phyloP scores from a whole-genome alignment of 768 basidiomycete genomes.

The Sarcodon sp. region DNA sequence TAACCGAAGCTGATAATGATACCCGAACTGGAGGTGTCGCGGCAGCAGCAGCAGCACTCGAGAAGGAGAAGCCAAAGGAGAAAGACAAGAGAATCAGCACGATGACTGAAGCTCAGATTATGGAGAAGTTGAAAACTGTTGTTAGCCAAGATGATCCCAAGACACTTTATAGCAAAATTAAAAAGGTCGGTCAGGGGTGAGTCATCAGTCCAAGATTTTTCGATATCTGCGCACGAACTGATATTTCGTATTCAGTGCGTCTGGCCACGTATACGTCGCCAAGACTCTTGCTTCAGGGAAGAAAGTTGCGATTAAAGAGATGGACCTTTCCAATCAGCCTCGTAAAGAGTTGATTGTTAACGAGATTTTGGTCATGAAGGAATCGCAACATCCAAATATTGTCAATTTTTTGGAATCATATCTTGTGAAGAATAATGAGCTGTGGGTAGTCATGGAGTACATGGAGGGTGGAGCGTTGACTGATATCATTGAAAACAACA shows the following conservation, averaged over 20 bases:
- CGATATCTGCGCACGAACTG: neutral
- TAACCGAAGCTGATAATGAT: slow-evolving; percentile 31
- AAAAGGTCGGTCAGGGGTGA: slow-evolving; percentile 97
- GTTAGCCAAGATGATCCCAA: slow-evolving; percentile 85
- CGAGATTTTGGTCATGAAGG: slow-evolving; percentile 98
- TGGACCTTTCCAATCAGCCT: slow-evolving; percentile 91
- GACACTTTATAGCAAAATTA: slow-evolving; percentile 86
- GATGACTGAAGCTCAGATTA: slow-evolving; percentile 96
- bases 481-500: slow-evolving; percentile 96
- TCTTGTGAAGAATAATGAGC: slow-evolving; percentile 74
- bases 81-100: slow-evolving; percentile 83
- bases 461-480: slow-evolving; percentile 98
- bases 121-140: slow-evolving; percentile 90
- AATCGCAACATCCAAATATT: slow-evolving; percentile 93
- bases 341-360: slow-evolving; percentile 97
- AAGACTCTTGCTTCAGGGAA: slow-evolving; percentile 74
- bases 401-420: slow-evolving; percentile 93
- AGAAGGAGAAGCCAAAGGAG: slow-evolving; percentile 44
- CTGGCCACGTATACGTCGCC: slow-evolving; percentile 95
- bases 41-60: slow-evolving; percentile 45
- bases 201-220: slow-evolving; percentile 15
- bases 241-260: slow-evolving; percentile 48
- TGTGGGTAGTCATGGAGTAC: slow-evolving; percentile 99
- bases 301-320: slow-evolving; percentile 97
- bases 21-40: slow-evolving; percentile 40